Conservation (phyloP, 257 asterid species). For the Perilla frutescens region DNA sequence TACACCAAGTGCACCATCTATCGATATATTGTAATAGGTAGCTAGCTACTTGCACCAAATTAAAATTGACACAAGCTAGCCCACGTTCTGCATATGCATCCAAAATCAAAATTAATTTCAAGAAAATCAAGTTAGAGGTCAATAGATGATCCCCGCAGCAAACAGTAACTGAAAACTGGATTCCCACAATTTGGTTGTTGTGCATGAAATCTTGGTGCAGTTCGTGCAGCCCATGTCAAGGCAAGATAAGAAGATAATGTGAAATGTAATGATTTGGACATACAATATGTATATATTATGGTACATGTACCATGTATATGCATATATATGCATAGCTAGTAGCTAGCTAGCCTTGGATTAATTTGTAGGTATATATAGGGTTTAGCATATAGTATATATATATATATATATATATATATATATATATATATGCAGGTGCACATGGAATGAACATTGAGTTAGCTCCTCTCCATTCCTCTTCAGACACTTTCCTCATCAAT, state of each 20-base stretch:
- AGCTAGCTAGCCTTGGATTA: conserved; percentile 18
- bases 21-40: too few relatives aligned
- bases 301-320: conserved; percentile 26
- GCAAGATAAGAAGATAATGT: conserved; percentile 26
- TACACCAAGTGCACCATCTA: too few relatives aligned
- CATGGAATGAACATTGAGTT: conserved; percentile 33
- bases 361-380: conserved; percentile 25
- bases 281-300: not conserved
- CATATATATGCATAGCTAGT: not conserved
- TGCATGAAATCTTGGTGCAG: conserved; percentile 30
- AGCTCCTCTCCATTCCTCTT: conserved; percentile 19
- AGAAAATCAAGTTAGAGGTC: conserved; percentile 34
- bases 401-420: too few relatives aligned
- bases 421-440: conserved; percentile 17
- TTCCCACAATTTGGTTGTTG: not conserved
- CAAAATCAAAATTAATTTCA: not conserved
- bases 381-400: not conserved
- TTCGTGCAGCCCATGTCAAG: conserved; percentile 45
- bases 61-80: not conserved
- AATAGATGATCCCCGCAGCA: not conserved
- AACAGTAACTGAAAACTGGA: conserved; percentile 17
- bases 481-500: conserved; percentile 22
- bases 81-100: conserved; percentile 23
- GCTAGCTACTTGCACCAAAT: too few relatives aligned
- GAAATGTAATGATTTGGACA: conserved; percentile 24